Conservation (phyloP, 257 asterid genomes). For the Coffea eugenioides region DNA sequence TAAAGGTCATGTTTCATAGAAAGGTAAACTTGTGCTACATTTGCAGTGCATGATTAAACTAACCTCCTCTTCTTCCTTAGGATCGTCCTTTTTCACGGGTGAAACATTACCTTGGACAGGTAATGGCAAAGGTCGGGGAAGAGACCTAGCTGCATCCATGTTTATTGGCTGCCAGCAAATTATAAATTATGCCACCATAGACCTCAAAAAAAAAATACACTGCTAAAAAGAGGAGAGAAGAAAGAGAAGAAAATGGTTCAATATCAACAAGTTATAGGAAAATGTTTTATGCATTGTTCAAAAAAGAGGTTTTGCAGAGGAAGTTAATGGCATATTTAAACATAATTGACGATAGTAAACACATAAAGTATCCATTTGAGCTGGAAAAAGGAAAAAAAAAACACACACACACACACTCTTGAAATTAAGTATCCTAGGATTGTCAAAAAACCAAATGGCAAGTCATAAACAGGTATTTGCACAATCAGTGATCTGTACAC, state of each 20-base stretch:
- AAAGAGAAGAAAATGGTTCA: neutral
- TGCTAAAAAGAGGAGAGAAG: neutral
- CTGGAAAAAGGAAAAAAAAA: neutral
- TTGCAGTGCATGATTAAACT: slow-evolving; percentile 25
- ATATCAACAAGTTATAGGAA: neutral
- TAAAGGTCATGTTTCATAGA: neutral
- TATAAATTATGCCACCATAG: slow-evolving; percentile 17
- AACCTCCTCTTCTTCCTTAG: slow-evolving; percentile 72
- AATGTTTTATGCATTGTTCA: neutral
- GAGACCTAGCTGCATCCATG: slow-evolving; percentile 59
- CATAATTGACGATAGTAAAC: neutral
- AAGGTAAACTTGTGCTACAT: neutral
- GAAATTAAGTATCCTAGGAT: neutral
- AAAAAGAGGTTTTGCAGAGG: neutral
- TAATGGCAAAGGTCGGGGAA: slow-evolving; percentile 82
- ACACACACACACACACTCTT: neutral
- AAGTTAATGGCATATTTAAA: neutral
- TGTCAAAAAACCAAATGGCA: neutral
- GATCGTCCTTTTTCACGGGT: slow-evolving; percentile 40
- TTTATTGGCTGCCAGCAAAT: slow-evolving; percentile 52
- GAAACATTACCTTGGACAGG: slow-evolving; percentile 50
- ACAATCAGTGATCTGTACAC: neutral
- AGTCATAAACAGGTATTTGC: neutral
- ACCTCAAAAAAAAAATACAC: slow-evolving; percentile 2
- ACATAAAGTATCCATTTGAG: neutral